phyloP scores from a whole-genome alignment of 176 grass and related monocot species.

The Paspalum notatum region DNA sequence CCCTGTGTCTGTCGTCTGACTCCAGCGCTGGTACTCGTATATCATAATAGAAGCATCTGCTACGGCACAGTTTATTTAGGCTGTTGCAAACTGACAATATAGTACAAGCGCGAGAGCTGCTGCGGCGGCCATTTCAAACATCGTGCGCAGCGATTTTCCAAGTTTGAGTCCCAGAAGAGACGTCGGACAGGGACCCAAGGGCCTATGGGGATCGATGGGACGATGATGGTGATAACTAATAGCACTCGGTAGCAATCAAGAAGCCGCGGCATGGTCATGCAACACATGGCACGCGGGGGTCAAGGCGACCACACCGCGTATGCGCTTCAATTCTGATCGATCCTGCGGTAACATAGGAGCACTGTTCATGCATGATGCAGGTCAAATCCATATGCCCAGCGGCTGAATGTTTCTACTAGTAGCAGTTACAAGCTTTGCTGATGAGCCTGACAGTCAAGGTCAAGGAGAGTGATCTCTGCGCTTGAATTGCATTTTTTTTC shows the following conservation, averaged over 20 bases:
- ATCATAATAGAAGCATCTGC: not conserved
- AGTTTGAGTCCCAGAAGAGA: slow-evolving; percentile 37
- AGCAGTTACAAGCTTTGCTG: not conserved
- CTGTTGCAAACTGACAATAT: not conserved
- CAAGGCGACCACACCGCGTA: slow-evolving; percentile 20
- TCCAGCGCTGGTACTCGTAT: not conserved
- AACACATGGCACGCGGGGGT: slow-evolving; percentile 6
- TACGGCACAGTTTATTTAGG: not conserved
- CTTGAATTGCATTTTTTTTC: slow-evolving; percentile 25
- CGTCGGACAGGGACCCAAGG: slow-evolving; percentile 37
- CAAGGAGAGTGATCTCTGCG: slow-evolving; percentile 29
- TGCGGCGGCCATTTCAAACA: slow-evolving; percentile 16
- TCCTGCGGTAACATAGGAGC: not conserved
- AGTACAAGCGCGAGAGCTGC: not conserved
- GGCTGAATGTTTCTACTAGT: not conserved
- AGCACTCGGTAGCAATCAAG: not conserved
- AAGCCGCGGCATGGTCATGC: not conserved
- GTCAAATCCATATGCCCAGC: slow-evolving; percentile 1
- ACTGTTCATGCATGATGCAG: not conserved
- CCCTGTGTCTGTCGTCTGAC: slow-evolving; percentile 16
- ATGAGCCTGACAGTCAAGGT: slow-evolving; percentile 34
- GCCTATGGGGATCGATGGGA: not conserved
- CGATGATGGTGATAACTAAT: not conserved
- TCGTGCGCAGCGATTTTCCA: slow-evolving; percentile 13
- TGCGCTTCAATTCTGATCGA: not conserved